A percentile compares a stretch with the other conserved stretches of the same genome.
These are phyloP conservation scores for Leucaena leucocephala DNA, from an alignment of 306 rosid genomes.

Conservation along the genomic window DNA sequence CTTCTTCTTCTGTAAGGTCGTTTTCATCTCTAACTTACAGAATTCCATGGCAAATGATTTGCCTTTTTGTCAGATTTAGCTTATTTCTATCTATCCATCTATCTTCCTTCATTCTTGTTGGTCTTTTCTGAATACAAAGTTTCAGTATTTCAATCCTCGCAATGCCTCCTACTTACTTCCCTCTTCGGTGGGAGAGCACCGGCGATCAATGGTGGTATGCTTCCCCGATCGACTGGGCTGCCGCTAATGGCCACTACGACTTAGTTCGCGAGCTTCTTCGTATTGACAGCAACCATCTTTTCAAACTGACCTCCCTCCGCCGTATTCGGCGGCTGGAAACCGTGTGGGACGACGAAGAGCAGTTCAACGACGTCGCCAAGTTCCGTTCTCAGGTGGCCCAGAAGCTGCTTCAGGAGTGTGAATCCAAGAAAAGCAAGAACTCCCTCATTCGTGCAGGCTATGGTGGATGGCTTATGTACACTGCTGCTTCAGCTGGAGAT, in stretches of 20 bases:
- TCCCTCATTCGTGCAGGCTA: constrained; percentile 82
- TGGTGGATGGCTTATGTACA: constrained; percentile 98
- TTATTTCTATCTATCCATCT: constrained; percentile 17
- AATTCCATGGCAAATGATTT: constrained; percentile 17
- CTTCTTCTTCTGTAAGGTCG: constrained; percentile 17
- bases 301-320: constrained; percentile 91
- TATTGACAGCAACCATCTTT: constrained; percentile 83
- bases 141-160: constrained; percentile 34
- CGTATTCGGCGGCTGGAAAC: constrained; percentile 88
- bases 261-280: constrained; percentile 83
- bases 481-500: constrained; percentile 97
- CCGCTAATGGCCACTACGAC: constrained; percentile 95
- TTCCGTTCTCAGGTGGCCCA: constrained; percentile 71
- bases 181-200: constrained; percentile 98
- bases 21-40: constrained; percentile 1
- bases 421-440: constrained; percentile 62
- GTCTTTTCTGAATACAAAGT: constrained; percentile 10
- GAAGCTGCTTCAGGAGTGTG: constrained; percentile 70
- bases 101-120: constrained; percentile 5
- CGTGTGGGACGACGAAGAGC: constrained; percentile 94
- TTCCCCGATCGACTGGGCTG: constrained; percentile 96
- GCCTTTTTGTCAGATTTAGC: constrained; percentile 21
- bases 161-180: constrained; percentile 89
- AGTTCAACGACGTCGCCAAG: constrained; percentile 74
- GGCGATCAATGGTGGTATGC: constrained; percentile 99